Evolutionary conservation across 495 filamentous ascomycete genomes (phyloP), one percentile per base, ranked within the genome.

Genomic region (Aspergillus carlsbadensis): DNA sequence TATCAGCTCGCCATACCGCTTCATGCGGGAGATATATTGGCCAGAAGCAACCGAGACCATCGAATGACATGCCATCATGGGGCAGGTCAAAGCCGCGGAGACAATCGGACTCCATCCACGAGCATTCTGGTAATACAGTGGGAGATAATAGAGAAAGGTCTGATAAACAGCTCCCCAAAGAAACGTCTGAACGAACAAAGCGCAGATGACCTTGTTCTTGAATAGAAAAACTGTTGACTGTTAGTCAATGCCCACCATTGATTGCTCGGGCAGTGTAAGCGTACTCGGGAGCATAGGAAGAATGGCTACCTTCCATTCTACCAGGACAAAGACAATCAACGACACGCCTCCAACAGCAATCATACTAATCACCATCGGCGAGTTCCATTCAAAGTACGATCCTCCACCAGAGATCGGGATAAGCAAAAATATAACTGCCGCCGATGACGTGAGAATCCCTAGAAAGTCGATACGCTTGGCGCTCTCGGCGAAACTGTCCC

Each of bases 401-500:
- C 85, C 84, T 18, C 81, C 84, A 6, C 83, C 84, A 14, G 83
- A 86, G 31, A 87, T 78, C 15, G 84, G 84, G 55, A 87, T 84
- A 40, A 87, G 69, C n/a, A 84, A 42, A 48, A 85, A 77, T 20
- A 86, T 75, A 31, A 86, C 75, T 0, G 74, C 81, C 24, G 77
- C 72, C 0, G 77, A 78, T 6, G 76, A 81, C 1, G 76, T 68
- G 6, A 81, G 37, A 5, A 81, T 60, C 6, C 83, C 83, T 10
- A 63, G 77, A 56, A 77, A 84, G 57, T 87, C 83, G 43, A 87
- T 84, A 24, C 78, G 76, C 29, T 71, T 65, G 37, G 83, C 22
- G 22, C 81, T 84, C 24, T 69, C 58, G 36, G 66, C 58, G 41
- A 75, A 65, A 14, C 59, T 59, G 29, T 64, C 67, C 24, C 73